Conservation (phyloP, 305 asterid species). For the Fraxinus ornus region DNA sequence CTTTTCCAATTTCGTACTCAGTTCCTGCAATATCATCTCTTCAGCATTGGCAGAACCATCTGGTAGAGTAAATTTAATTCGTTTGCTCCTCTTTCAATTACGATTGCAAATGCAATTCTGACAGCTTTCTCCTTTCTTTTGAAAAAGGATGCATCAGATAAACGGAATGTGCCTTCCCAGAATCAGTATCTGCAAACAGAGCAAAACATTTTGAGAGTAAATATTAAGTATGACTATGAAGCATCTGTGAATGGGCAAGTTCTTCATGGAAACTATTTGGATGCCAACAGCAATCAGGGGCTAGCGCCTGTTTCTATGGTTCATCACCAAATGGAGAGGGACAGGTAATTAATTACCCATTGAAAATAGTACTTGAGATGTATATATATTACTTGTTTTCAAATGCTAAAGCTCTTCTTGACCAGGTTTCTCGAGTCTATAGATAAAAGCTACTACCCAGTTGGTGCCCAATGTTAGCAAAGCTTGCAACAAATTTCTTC, state of each 20-base stretch:
- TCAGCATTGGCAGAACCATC: background rate
- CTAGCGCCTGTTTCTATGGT: background rate
- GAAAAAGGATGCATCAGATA: background rate
- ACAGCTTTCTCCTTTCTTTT: background rate
- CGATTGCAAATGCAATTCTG: background rate
- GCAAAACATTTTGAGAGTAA: constrained; percentile 38
- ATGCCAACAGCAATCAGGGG: background rate
- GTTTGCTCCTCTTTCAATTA: background rate
- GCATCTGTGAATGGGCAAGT: constrained; percentile 58
- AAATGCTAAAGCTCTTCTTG: constrained; percentile 10
- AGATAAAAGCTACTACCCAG: constrained; percentile 41
- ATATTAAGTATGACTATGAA: constrained; percentile 43
- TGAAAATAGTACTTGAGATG: background rate
- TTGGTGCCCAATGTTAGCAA: constrained; percentile 48
- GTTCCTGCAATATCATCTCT: background rate
- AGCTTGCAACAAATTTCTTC: constrained; percentile 63
- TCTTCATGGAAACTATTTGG: background rate
- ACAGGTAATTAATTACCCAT: background rate
- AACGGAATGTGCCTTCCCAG: constrained; percentile 36
- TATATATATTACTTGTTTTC: background rate
- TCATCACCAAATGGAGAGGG: background rate
- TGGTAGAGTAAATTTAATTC: background rate
- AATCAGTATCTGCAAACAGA: constrained; percentile 57
- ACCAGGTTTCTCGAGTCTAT: constrained; percentile 39
- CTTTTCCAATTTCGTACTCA: background rate